Evolutionary conservation across 2,329 filamentous ascomycete genomes (phyloP), one percentile per base, ranked within the genome.

Genomic region (Phialemonium atrogriseum): DNA sequence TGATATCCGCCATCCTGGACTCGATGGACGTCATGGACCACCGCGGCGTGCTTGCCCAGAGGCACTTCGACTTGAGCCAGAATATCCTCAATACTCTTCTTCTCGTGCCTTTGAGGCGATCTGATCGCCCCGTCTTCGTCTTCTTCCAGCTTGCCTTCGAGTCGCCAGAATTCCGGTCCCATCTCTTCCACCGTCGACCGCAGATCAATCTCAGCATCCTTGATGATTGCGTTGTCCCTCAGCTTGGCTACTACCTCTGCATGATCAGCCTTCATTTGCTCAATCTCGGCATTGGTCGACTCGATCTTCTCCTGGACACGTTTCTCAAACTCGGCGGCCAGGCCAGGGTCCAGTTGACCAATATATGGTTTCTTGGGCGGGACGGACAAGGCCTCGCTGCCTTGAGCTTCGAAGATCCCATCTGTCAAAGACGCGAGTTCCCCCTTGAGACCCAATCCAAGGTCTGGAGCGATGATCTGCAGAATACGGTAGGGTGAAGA

Each of bases 401-500:
- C 64, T 40, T 74, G 71, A 1, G 72, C 66, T 35, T 91, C 78
- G 35, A 95, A 86, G 34, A 95, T 84, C 5, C 84, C 87, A 21
- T 84, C 79, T 0, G 91, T 96, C 33, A 96, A 62, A 1, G 73
- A 69, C 15, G 84, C 78, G 13, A 98, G 67, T 55, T 88, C 83
- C 22, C 91, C 91, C 56, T 80, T 84, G 30, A 83, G 70, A 4
- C 91, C 91, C 8, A 96, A 65, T 1, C 87, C 87, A 20, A 96
- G 73, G 51, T 94, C 88, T 3, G 87, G 77, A 1, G 89, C 87
- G 7, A 80, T 76, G 36, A 98, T 94, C 51, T 93, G 85, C 30
- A 73, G 73, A 39, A 89, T 82, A 15, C 82, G 71, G 51, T 94
- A 95, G 0, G 88, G 86, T 2, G 89, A 96, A 1, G 84, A 85